phyloP scores from a whole-genome alignment of 2,329 filamentous ascomycete species.

The Elsinoe necatrix region DNA sequence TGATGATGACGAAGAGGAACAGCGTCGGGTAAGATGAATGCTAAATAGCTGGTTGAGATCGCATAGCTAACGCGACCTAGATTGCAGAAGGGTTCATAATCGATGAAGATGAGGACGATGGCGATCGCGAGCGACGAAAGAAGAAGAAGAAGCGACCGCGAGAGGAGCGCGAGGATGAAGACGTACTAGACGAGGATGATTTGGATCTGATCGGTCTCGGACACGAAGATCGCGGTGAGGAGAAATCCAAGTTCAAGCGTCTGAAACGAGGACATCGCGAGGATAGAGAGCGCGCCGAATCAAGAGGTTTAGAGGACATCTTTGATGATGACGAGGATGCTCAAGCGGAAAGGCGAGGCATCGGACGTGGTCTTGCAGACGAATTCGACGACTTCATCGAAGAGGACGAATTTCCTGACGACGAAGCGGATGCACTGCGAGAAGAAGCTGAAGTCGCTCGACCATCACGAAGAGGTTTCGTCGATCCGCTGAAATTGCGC shows the following conservation, averaged over 20 bases:
- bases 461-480: conserved; percentile 60
- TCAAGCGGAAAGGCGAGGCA: conserved; percentile 33
- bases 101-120: conserved; percentile 69
- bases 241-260: conserved; percentile 87
- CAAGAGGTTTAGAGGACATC: conserved; percentile 77
- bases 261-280: conserved; percentile 85
- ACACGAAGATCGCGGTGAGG: conserved; percentile 55
- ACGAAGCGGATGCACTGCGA: conserved; percentile 64
- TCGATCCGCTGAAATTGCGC: conserved; percentile 56
- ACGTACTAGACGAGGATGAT: conserved; percentile 86
- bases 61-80: conserved; percentile 38
- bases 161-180: conserved; percentile 72
- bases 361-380: conserved; percentile 51
- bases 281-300: conserved; percentile 52
- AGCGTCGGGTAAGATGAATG: conserved; percentile 53
- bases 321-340: conserved; percentile 90
- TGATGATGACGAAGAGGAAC: conserved; percentile 80
- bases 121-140: conserved; percentile 53
- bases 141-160: conserved; percentile 69
- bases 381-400: conserved; percentile 94
- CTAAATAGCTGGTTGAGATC: not conserved
- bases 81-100: conserved; percentile 93
- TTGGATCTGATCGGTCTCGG: conserved; percentile 83
- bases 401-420: conserved; percentile 84
- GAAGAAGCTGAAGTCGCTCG: conserved; percentile 86